Percentiles rank a stretch among this genome's conserved stretches.
phyloP scores from a whole-genome alignment of 345 rosid genomes.

The Populus deltoides region DNA sequence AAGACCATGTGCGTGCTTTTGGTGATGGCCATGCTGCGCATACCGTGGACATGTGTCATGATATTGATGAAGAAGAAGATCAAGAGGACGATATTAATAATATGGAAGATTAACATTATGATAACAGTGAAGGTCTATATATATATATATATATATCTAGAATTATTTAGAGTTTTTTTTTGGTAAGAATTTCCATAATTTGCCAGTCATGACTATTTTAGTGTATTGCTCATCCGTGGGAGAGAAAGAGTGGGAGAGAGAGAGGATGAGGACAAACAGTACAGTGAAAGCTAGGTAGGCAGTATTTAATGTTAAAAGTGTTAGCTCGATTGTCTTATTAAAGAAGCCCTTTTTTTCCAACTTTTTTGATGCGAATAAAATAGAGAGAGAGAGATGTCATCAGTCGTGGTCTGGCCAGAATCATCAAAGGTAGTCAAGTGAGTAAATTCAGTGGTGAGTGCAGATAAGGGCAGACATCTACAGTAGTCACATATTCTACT shows the following conservation, averaged over 20 bases:
- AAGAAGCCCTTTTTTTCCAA: neutral
- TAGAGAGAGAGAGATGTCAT: neutral
- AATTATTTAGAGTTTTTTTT: neutral
- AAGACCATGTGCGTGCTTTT: constrained; percentile 23
- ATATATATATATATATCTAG: neutral
- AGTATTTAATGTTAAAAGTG: constrained; percentile 24
- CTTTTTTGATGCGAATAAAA: neutral
- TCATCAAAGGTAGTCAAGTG: constrained; percentile 19
- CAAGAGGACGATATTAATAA: constrained; percentile 4
- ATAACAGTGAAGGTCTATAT: neutral
- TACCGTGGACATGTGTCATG: neutral
- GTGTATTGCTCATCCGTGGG: neutral
- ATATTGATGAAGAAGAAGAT: neutral
- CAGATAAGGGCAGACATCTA: constrained; percentile 29
- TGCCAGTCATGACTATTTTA: neutral
- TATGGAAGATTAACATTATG: neutral
- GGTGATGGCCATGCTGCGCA: constrained; percentile 27
- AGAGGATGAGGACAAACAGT: constrained; percentile 28
- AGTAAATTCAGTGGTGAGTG: constrained; percentile 33
- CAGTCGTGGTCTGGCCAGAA: neutral
- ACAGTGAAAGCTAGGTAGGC: constrained; percentile 20
- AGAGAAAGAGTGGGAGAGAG: constrained; percentile 2
- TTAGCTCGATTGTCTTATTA: constrained; percentile 14
- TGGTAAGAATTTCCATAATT: neutral
- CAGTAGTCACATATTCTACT: constrained; percentile 44